A percentile compares a stretch with the other conserved stretches of the same genome.
Conservation (phyloP, 345 rosid species). For the Pistacia vera region DNA sequence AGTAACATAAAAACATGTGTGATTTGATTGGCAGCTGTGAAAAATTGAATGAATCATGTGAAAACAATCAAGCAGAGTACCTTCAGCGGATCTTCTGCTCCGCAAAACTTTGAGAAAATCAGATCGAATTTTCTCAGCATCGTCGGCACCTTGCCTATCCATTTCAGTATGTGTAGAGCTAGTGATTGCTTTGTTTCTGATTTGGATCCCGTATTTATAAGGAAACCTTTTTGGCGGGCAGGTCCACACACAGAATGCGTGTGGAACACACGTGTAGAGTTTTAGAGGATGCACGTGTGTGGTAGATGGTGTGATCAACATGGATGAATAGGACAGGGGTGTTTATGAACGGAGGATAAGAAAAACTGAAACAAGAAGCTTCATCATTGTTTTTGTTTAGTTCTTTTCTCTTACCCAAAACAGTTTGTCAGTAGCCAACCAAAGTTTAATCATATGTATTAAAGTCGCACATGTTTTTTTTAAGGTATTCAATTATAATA, state of each 20-base stretch:
- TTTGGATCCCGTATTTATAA: slow-evolving; percentile 11
- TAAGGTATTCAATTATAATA: no score
- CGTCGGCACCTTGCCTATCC: slow-evolving; percentile 25
- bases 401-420: no score
- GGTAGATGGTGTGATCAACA: neutral
- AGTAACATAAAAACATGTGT: no score
- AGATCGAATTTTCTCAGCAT: slow-evolving; percentile 43
- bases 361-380: neutral
- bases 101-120: slow-evolving; percentile 58
- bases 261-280: slow-evolving; percentile 3
- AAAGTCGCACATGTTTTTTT: no score
- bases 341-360: neutral
- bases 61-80: slow-evolving; percentile 18
- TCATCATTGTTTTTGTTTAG: neutral
- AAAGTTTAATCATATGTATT: no score
- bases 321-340: no score
- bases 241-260: slow-evolving; percentile 16
- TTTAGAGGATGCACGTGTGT: slow-evolving; percentile 18
- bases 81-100: slow-evolving; percentile 52
- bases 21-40: neutral
- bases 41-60: neutral
- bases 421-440: no score
- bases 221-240: neutral
- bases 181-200: neutral
- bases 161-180: neutral